A percentile compares a stretch with the other conserved stretches of the same genome.
These are phyloP conservation scores for Calocybe indica DNA, from an alignment of 768 basidiomycete genomes.

Conservation along the genomic window DNA sequence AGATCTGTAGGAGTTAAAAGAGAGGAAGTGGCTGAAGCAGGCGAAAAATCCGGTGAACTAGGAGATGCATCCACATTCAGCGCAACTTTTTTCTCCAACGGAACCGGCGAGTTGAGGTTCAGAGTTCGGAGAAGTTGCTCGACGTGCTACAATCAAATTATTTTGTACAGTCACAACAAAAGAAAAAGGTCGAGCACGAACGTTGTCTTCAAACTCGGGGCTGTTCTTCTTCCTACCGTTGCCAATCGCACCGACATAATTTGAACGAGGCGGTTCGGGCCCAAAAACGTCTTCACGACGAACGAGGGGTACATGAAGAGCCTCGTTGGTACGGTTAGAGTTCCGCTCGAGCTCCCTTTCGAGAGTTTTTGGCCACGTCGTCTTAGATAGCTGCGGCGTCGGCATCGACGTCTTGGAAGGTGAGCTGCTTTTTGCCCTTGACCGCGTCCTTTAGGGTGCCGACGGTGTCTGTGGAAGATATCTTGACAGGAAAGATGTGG, in stretches of 20 bases:
- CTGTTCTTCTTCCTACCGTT: constrained; percentile 66
- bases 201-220: constrained; percentile 51
- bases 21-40: constrained; percentile 63
- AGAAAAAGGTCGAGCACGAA: no score
- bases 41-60: constrained; percentile 65
- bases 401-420: no score
- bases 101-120: constrained; percentile 72
- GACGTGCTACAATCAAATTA: constrained; percentile 47
- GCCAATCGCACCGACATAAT: constrained; percentile 69
- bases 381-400: constrained; percentile 62
- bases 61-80: constrained; percentile 40
- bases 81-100: constrained; percentile 35
- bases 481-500: no score
- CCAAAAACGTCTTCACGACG: constrained; percentile 66
- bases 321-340: constrained; percentile 12
- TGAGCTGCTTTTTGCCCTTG: no score
- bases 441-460: no score
- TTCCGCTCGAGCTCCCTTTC: constrained; percentile 29
- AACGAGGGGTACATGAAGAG: constrained; percentile 23
- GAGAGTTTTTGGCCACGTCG: constrained; percentile 62
- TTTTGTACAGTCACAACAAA: constrained; percentile 2
- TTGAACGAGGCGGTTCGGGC: constrained; percentile 32
- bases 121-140: constrained; percentile 76
- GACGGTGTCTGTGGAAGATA: no score
- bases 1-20: constrained; percentile 71